These are phyloP conservation scores for Microascus cirrosus DNA, from an alignment of 2,329 filamentous ascomycete species.

Conservation along the genomic window DNA sequence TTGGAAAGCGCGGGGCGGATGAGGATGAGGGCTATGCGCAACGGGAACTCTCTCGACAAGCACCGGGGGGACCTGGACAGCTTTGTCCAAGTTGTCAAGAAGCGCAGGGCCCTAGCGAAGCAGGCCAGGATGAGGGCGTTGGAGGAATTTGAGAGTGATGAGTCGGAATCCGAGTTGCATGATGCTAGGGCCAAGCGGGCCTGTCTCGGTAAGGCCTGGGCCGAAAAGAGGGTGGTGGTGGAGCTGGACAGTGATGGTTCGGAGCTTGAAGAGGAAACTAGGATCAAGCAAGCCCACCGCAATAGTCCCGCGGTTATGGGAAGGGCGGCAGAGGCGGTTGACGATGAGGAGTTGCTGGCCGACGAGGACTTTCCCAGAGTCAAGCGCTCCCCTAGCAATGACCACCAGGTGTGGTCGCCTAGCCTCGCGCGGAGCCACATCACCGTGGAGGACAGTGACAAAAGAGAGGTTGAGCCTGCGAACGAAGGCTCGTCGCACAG, in stretches of 20 bases:
- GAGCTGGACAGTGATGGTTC: not conserved
- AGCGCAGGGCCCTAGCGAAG: not conserved
- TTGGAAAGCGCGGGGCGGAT: slow-evolving; percentile 7
- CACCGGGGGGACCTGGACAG: slow-evolving; percentile 16
- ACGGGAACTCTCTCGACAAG: slow-evolving; percentile 13
- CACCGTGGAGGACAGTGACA: not conserved
- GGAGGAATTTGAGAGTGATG: not conserved
- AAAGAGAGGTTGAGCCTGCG: too few species aligned
- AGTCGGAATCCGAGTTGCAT: not conserved
- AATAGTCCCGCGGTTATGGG: too few species aligned
- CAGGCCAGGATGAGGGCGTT: not conserved
- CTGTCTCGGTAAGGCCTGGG: not conserved
- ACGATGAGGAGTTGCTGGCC: not conserved
- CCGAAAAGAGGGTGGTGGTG: not conserved
- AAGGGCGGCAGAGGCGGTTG: too few species aligned
- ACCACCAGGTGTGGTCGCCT: not conserved
- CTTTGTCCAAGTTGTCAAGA: slow-evolving; percentile 3
- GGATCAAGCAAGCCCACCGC: too few species aligned
- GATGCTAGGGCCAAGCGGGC: not conserved
- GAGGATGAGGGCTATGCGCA: slow-evolving; percentile 7
- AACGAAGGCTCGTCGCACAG: too few species aligned
- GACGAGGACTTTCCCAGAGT: not conserved
- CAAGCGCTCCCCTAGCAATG: not conserved
- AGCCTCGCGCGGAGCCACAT: not conserved
- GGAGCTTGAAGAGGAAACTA: too few species aligned